Conservation (phyloP, 2,329 filamentous ascomycete genomes). For the Phialocephala subalpina region DNA sequence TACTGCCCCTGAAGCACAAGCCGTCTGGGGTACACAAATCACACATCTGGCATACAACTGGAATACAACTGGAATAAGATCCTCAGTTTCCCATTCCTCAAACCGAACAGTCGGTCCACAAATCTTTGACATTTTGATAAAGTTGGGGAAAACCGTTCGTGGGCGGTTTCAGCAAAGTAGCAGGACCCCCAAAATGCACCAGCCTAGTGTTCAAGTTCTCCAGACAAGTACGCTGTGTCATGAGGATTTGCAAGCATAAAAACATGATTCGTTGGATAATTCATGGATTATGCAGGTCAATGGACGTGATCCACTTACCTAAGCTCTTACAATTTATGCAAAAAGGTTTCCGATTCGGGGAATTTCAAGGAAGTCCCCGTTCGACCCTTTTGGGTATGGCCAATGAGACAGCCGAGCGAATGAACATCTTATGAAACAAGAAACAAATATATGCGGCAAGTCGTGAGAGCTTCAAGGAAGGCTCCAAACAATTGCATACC, state of each 20-base stretch:
- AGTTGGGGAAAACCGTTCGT: constrained; percentile 2
- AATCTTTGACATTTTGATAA: constrained; percentile 1
- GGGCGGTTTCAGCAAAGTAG: constrained; percentile 4
- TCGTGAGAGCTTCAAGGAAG: constrained; percentile 8
- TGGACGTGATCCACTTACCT: background rate
- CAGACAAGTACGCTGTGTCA: background rate
- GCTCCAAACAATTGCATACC: background rate
- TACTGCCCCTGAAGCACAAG: background rate
- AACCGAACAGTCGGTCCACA: background rate
- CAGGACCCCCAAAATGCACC: background rate
- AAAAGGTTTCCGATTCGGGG: background rate
- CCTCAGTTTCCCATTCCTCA: constrained; percentile 9
- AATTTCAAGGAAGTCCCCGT: constrained; percentile 5
- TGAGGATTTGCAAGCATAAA: constrained; percentile 4
- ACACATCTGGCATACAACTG: background rate
- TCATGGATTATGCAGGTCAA: constrained; percentile 4
- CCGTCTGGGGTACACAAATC: constrained; percentile 3
- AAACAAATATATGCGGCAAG: constrained; percentile 9
- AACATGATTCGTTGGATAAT: background rate
- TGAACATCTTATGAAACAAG: background rate
- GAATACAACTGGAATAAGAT: background rate
- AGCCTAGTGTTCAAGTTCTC: background rate
- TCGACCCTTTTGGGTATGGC: constrained; percentile 3
- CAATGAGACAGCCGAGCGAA: background rate
- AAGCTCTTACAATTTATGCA: constrained; percentile 5